Conservation (phyloP, 768 basidiomycete species). For the Phanerochaete carnosa region DNA sequence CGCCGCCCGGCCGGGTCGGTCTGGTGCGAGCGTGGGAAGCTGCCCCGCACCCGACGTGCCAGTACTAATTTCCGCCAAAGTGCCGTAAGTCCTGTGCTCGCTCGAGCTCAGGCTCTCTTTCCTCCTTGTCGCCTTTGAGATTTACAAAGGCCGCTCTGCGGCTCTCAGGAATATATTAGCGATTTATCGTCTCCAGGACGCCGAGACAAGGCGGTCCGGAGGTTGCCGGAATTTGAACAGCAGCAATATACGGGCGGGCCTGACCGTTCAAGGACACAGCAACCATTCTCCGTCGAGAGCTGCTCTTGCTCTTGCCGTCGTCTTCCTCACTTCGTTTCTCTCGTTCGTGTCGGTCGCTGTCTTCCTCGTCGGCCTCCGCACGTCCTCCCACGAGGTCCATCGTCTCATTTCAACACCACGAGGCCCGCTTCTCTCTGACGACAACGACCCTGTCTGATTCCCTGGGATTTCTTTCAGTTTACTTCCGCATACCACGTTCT, state of each 20-base stretch:
- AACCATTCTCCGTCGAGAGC: conserved; percentile 4
- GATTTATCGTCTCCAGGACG: not conserved
- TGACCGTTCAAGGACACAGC: conserved; percentile 5
- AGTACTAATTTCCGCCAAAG: not conserved
- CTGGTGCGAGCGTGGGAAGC: not conserved
- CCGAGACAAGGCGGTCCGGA: conserved; percentile 1
- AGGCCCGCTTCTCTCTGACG: not conserved
- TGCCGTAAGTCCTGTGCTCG: not conserved
- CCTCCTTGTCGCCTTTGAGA: not conserved
- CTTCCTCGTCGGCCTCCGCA: not conserved
- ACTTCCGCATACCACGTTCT: conserved; percentile 4
- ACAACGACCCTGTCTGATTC: conserved; percentile 5
- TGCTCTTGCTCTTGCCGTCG: not conserved
- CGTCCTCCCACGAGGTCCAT: not conserved
- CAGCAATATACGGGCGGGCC: conserved; percentile 1
- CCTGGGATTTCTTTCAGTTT: not conserved
- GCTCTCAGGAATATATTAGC: not conserved
- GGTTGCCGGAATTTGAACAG: conserved; percentile 1
- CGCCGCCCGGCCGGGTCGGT: not conserved
- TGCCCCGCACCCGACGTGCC: not conserved
- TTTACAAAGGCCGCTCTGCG: not conserved
- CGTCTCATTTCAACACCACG: not conserved
- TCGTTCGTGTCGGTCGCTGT: not conserved
- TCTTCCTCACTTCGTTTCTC: not conserved
- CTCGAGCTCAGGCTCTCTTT: not conserved